phyloP scores from a whole-genome alignment of 768 basidiomycete genomes.

The Suillus sp. region DNA sequence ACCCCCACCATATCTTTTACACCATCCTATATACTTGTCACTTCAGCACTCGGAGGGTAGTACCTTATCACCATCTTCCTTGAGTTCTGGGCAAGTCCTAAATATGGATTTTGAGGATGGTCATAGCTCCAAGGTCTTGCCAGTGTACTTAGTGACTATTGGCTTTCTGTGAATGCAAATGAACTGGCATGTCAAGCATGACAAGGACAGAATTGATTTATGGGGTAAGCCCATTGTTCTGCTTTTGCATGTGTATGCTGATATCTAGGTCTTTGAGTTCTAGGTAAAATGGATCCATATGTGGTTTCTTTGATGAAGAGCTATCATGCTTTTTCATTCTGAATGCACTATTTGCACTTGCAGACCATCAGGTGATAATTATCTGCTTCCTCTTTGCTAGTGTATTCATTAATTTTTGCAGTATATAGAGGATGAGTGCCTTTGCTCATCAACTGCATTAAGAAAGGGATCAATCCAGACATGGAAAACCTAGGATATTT shows the following conservation, averaged over 20 bases:
- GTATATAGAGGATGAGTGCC: no score
- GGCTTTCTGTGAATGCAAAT: not conserved
- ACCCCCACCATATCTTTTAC: slow-evolving; percentile 8
- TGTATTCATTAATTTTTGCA: no score
- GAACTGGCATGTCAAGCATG: not conserved
- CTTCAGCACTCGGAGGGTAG: not conserved
- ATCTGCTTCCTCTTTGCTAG: no score
- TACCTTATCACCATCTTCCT: not conserved
- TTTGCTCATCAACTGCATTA: no score
- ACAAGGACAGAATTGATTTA: not conserved
- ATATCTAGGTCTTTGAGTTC: slow-evolving; percentile 12
- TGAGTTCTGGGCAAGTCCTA: not conserved
- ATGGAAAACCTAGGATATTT: no score
- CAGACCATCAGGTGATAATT: no score
- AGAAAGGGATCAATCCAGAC: no score
- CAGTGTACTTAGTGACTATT: not conserved
- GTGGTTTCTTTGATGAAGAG: slow-evolving; percentile 22
- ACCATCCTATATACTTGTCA: not conserved
- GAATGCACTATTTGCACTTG: slow-evolving; percentile 16
- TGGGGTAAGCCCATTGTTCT: not conserved
- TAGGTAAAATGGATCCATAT: slow-evolving; percentile 19
- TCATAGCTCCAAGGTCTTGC: not conserved
- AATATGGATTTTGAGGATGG: not conserved
- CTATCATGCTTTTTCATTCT: slow-evolving; percentile 16
- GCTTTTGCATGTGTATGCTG: not conserved